Evolutionary conservation across 208 protist genomes (phyloP), one percentile per base, ranked within the genome.

Genomic region (Acanthamoeba lenticulata): DNA sequence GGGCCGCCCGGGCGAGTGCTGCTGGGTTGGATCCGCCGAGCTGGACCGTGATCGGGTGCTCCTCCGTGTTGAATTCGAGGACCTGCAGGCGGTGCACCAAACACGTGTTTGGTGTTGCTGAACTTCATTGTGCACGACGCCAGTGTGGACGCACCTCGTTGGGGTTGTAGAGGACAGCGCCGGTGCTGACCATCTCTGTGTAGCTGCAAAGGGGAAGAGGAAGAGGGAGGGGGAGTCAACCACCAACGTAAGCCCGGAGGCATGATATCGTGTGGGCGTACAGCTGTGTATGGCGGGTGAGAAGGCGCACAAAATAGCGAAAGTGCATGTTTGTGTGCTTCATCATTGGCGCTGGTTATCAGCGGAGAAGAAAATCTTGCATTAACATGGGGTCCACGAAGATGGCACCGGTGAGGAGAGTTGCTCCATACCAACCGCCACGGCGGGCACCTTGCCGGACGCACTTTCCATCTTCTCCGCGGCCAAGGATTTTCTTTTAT

Each of bases 11-110:
- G 27, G 79, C 79, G 44, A 89, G 47, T 19, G 15, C 32, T 0
- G 27, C 38, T 17, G 79, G 79, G 27, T 89, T 57, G 79, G n/a
- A 34, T 13, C 79, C 79, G 47, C 79, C 79, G 17, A 89, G 79
- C 79, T 89, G 79, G 36, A 89, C 42, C 32, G 45, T 89, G 79
- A 89, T 79, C 32, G 69, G 40, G 21, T 45, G 40, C 32, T 79
- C 36, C 32, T 45, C 32, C 32, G 7, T 27, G 69, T 38, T 45
- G 40, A 27, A 79, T 4, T 9, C 40, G 13, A 79, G 40, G 11
- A 74, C 65, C n/a, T 74, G 34, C 11, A 65, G 55, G 55, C 21
- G n/a, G n/a, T n/a, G n/a, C n/a, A 65, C 24, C 55, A 65, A 65
- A 65, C 21, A 65, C 24, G 24, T 65, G 55, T 24, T 24, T n/a